phyloP scores from a whole-genome alignment of 1,139 yeast species.

The Groenewaldozyma auringiensis region DNA sequence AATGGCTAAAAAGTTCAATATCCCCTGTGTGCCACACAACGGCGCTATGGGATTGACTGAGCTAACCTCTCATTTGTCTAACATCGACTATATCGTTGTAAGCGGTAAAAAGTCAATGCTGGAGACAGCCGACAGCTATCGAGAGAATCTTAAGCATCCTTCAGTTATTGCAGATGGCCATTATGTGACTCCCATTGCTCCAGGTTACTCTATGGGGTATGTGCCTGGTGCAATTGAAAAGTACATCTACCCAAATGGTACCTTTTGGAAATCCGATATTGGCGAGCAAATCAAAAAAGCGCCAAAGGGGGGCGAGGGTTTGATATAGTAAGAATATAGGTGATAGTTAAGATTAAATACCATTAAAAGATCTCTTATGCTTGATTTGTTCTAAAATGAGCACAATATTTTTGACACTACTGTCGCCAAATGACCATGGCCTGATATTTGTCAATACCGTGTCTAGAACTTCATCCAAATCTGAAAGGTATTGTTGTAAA shows the following conservation, averaged over 20 bases:
- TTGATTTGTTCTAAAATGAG: conserved; percentile 1
- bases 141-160: conserved; percentile 26
- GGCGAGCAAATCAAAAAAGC: conserved; percentile 17
- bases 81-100: conserved; percentile 30
- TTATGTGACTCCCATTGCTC: conserved; percentile 31
- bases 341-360: neutral
- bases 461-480: conserved; percentile 9
- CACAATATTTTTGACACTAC: conserved; percentile 1
- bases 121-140: conserved; percentile 23
- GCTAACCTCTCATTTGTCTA: conserved; percentile 30
- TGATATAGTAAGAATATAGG: conserved; percentile 4
- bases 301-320: conserved; percentile 21
- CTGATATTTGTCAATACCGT: conserved; percentile 9
- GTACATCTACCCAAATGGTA: conserved; percentile 29
- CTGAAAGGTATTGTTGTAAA: conserved; percentile 8
- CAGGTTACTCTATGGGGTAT: conserved; percentile 31
- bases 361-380: neutral
- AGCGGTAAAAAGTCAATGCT: conserved; percentile 26
- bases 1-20: conserved; percentile 29
- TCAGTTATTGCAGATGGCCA: conserved; percentile 26
- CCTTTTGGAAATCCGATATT: conserved; percentile 27
- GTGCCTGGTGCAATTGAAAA: conserved; percentile 26
- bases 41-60: conserved; percentile 35
- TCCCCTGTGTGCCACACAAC: conserved; percentile 32
- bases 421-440: conserved; percentile 4